A percentile compares a stretch with the other conserved stretches of the same genome.
phyloP scores from a whole-genome alignment of 345 rosid genomes.

The Salix koriyanagi region DNA sequence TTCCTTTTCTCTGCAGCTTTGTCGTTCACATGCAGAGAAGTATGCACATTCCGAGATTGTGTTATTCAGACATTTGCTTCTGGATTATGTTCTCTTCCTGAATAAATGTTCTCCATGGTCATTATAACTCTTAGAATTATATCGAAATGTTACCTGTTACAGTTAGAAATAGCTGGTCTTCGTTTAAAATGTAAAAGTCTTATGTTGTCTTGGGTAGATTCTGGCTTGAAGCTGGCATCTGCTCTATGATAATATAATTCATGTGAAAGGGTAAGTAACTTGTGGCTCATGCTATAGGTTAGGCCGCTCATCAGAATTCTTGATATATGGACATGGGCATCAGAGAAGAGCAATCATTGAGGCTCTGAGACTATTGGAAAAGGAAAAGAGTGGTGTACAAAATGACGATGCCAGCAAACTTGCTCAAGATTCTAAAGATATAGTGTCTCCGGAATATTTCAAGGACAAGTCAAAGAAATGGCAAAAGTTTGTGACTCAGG shows the following conservation, averaged over 20 bases:
- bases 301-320: constrained; percentile 78
- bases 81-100: neutral
- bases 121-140: neutral
- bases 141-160: neutral
- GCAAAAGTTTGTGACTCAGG: constrained; percentile 90
- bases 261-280: constrained; percentile 4
- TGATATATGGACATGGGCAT: constrained; percentile 84
- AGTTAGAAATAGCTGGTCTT: neutral
- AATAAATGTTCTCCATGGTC: neutral
- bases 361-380: constrained; percentile 69
- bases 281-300: constrained; percentile 43
- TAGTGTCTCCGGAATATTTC: constrained; percentile 43
- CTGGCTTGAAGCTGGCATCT: neutral
- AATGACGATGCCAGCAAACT: constrained; percentile 31
- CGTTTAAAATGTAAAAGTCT: neutral
- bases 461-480: constrained; percentile 84
- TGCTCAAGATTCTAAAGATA: constrained; percentile 35
- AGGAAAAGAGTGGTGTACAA: constrained; percentile 41
- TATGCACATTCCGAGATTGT: constrained; percentile 29
- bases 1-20: constrained; percentile 87
- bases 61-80: constrained; percentile 9
- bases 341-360: constrained; percentile 94
- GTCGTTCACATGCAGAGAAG: constrained; percentile 93
- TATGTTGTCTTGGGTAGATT: neutral
- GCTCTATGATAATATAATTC: neutral